Base-by-base conservation (phyloP, 768 basidiomycete genomes). In the Termitomyces bulborhizus region DNA sequence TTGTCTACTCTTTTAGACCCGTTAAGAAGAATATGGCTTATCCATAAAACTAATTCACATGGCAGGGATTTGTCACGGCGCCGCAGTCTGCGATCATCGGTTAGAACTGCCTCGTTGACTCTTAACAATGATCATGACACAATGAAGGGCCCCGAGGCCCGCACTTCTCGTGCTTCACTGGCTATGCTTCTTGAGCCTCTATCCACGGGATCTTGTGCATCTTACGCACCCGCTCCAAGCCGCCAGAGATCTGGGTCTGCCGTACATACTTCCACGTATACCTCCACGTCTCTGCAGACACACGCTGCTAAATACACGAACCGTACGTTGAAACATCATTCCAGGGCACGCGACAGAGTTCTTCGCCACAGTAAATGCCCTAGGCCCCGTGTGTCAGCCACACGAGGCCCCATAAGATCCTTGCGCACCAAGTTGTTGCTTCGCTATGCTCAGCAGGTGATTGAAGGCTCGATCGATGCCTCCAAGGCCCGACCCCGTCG, bases 381-480 rank as follows among this genome's bases (percentile, higher is more conserved):
- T 32, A 11, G 40, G 31, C 37, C 40, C 16, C 48, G 48, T 39
- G 43, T 45, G 34, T 39, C 48, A 51, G 51, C 54, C 56, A 42
- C 53, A 31, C 32, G 24, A 27, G n/a, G 24, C 11, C 42, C 54
- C 47, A 51, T 48, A 39, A 52, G 16, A 24, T 45, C 53, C 45
- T 55, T 51, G 27, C 29, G 55, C 8, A 58, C 64, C 2, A 45
- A 54, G 45, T 52, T 59, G 15, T 45, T 70, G 40, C 62, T 75
- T 12, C 58, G 61, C 18, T 63, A 68, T 53, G 68, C 67, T 53
- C 65, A 65, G 45, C 65, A 69, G 40, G 59, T 57, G 26, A 65
- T 65, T 56, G 65, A 54, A 45, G 50, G 59, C 21, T 21, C 69
- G 61, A 62, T 65, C 49, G n/a, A 21, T 16, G 34, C 39, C 29